Conservation (phyloP, 805 yeast species). For the Schwanniomyces polymorphus region DNA sequence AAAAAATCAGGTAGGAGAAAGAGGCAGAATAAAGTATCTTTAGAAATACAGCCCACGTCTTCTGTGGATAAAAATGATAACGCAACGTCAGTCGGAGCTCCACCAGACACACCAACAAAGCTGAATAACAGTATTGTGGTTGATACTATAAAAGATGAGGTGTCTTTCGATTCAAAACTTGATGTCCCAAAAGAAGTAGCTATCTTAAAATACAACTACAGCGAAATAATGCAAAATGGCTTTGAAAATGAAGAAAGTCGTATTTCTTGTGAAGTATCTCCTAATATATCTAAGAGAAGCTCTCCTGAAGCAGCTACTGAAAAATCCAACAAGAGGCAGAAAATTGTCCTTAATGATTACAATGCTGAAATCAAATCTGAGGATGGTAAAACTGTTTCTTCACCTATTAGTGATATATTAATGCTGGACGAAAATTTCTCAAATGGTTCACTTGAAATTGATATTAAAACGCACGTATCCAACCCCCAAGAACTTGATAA, state of each 20-base stretch:
- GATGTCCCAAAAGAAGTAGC: background rate
- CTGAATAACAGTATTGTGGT: background rate
- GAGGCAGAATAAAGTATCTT: background rate
- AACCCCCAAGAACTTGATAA: background rate
- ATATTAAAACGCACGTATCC: background rate
- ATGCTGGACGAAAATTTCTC: background rate
- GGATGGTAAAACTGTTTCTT: background rate
- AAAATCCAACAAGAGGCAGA: background rate
- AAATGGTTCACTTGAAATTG: background rate
- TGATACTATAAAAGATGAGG: background rate
- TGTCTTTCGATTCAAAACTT: background rate
- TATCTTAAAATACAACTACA: background rate
- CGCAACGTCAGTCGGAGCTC: background rate
- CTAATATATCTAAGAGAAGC: background rate
- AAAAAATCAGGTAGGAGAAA: slow-evolving; percentile 7
- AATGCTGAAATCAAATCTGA: background rate
- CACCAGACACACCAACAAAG: background rate
- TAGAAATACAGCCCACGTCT: background rate
- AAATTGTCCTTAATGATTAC: background rate
- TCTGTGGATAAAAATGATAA: background rate
- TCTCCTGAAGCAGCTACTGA: background rate
- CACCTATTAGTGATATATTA: background rate
- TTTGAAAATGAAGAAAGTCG: slow-evolving; percentile 2
- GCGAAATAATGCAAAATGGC: slow-evolving; percentile 2
- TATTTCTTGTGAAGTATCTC: background rate